phyloP scores from a whole-genome alignment of 1,284 basidiomycete genomes.

The Puccinia triticina region DNA sequence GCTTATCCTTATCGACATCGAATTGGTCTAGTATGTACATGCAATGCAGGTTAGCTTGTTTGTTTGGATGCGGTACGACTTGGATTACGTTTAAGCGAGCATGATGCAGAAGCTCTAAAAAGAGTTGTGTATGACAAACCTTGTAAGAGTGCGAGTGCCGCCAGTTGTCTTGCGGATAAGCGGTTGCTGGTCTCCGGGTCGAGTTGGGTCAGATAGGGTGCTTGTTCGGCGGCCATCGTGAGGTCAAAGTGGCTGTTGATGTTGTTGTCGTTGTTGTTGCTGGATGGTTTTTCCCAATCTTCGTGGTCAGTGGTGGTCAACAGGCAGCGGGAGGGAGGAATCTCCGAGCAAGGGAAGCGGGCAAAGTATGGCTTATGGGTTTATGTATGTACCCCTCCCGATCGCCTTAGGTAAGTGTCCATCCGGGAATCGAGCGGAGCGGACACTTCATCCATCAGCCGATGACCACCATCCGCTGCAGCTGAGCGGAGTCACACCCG shows the following conservation, averaged over 20 bases:
- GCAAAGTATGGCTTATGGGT: conserved; percentile 7
- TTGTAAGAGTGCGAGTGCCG: conserved; percentile 11
- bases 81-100: not conserved
- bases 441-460: too few species aligned
- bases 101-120: conserved; percentile 7
- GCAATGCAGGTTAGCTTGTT: not conserved
- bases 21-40: conserved; percentile 23
- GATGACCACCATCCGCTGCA: too few species aligned
- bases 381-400: too few species aligned
- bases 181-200: conserved; percentile 8
- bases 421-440: too few species aligned
- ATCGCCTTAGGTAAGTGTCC: too few species aligned
- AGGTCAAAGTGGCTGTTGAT: not conserved
- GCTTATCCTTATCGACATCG: conserved; percentile 36
- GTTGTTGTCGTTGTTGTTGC: not conserved
- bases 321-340: too few species aligned
- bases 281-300: not conserved
- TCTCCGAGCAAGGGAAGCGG: not conserved
- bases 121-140: not conserved
- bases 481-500: too few species aligned
- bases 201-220: conserved; percentile 15
- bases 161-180: conserved; percentile 8
- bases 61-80: not conserved
- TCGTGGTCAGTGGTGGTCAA: not conserved
- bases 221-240: not conserved